These are phyloP conservation scores for Pyricularia pennisetigena DNA, from an alignment of 2,329 filamentous ascomycete genomes.

Conservation along the genomic window DNA sequence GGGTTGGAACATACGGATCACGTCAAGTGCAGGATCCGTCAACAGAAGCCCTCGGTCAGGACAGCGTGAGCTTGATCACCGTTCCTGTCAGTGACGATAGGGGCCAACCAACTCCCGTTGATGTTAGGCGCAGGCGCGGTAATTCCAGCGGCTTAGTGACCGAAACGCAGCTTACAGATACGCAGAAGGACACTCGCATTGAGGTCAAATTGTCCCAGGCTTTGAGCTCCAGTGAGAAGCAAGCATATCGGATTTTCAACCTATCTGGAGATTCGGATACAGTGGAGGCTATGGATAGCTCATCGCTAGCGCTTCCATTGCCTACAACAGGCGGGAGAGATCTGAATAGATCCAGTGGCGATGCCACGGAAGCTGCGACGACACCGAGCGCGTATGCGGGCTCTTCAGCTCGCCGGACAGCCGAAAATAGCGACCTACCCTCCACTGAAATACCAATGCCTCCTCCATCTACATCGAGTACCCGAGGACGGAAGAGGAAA, in stretches of 20 bases:
- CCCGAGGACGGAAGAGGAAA: constrained; percentile 1
- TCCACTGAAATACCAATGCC: constrained; percentile 3
- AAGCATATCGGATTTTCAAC: constrained; percentile 22
- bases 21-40: neutral
- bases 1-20: neutral
- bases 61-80: neutral
- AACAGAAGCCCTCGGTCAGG: neutral
- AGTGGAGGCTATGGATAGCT: neutral
- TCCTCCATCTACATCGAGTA: neutral
- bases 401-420: constrained; percentile 7
- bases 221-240: constrained; percentile 26
- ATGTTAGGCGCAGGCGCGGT: constrained; percentile 6
- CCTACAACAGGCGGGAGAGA: constrained; percentile 3
- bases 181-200: constrained; percentile 1
- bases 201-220: constrained; percentile 20
- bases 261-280: constrained; percentile 9
- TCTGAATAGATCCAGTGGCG: constrained; percentile 16
- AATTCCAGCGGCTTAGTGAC: constrained; percentile 2
- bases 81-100: neutral
- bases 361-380: constrained; percentile 15
- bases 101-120: neutral
- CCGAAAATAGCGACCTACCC: neutral
- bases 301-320: constrained; percentile 6
- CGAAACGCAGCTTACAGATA: constrained; percentile 10
- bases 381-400: constrained; percentile 22